Evolutionary conservation across 495 filamentous ascomycete genomes (phyloP).

Genomic region (Penicillium roqueforti): DNA sequence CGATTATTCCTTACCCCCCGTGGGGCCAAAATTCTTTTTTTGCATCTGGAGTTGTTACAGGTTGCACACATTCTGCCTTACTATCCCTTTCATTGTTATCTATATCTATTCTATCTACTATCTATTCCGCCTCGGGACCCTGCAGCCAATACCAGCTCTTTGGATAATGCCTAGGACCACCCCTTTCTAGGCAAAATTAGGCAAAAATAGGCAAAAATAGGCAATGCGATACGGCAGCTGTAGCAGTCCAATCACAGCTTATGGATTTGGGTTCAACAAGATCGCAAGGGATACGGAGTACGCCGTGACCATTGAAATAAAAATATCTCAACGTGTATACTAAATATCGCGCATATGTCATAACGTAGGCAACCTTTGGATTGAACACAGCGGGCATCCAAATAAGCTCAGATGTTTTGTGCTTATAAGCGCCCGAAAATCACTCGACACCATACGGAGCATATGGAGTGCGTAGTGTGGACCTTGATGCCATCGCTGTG

Average conservation of each 20-base stretch:
- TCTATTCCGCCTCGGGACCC: not conserved
- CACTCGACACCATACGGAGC: not conserved
- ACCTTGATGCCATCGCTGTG: slow-evolving; percentile 19
- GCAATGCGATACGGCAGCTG: not conserved
- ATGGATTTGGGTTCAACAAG: not conserved
- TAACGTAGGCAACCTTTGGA: not conserved
- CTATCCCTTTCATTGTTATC: slow-evolving; percentile 1
- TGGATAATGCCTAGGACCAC: not conserved
- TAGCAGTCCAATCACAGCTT: not conserved
- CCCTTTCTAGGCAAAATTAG: not conserved
- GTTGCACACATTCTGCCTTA: not conserved
- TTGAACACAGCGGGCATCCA: not conserved
- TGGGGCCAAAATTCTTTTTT: slow-evolving; percentile 10
- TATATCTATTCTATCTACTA: not conserved
- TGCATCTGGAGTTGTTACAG: slow-evolving; percentile 9
- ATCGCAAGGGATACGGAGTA: not conserved
- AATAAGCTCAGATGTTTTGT: slow-evolving; percentile 9
- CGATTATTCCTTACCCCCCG: slow-evolving; percentile 3
- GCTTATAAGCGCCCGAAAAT: not conserved
- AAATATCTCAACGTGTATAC: not conserved
- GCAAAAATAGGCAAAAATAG: no score
- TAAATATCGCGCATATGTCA: not conserved
- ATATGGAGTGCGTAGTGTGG: not conserved
- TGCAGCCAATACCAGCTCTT: not conserved
- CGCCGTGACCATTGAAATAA: not conserved